A percentile compares a stretch with the other conserved stretches of the same genome.
Conservation (phyloP, 192 early-diverging fungal genomes). For the Rhizoclosmatium sp. region DNA sequence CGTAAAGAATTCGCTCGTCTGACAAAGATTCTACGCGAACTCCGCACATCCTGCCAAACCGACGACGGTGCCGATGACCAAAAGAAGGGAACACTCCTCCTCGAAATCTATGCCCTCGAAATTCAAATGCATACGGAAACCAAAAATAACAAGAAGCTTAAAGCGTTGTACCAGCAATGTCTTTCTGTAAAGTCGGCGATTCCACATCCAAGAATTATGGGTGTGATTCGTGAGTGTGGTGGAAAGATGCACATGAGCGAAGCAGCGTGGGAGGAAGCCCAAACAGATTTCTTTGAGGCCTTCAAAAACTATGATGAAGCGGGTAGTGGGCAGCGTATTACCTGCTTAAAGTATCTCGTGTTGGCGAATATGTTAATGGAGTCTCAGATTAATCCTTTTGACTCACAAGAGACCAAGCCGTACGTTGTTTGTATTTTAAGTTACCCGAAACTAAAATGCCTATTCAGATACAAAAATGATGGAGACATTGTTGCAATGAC, state of each 20-base stretch:
- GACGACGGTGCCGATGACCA: constrained; percentile 86
- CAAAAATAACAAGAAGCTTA: constrained; percentile 86
- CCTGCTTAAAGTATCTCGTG: constrained; percentile 94
- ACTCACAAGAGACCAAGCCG: constrained; percentile 97
- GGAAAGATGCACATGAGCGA: constrained; percentile 99
- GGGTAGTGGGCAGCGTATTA: constrained; percentile 89
- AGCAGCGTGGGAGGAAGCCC: constrained; percentile 91
- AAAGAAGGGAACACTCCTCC: constrained; percentile 89
- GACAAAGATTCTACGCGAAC: constrained; percentile 77
- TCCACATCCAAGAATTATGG: constrained; percentile 94
- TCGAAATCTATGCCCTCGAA: constrained; percentile 94
- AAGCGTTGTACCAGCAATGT: constrained; percentile 90
- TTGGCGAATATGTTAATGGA: constrained; percentile 97
- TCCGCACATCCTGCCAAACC: constrained; percentile 78
- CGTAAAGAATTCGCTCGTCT: constrained; percentile 78
- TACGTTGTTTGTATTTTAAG: constrained; percentile 45
- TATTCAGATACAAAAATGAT: constrained; percentile 84
- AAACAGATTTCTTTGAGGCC: constrained; percentile 95
- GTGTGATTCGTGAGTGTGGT: constrained; percentile 95
- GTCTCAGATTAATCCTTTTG: constrained; percentile 94
- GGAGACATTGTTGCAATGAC: constrained; percentile 94
- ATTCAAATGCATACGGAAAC: constrained; percentile 96
- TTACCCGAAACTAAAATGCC: neutral
- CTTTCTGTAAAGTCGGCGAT: constrained; percentile 90
- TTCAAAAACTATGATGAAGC: constrained; percentile 99